A percentile compares a stretch with the other conserved stretches of the same genome.
Conservation (phyloP, 768 basidiomycete species). For the Mycena vitilis region DNA sequence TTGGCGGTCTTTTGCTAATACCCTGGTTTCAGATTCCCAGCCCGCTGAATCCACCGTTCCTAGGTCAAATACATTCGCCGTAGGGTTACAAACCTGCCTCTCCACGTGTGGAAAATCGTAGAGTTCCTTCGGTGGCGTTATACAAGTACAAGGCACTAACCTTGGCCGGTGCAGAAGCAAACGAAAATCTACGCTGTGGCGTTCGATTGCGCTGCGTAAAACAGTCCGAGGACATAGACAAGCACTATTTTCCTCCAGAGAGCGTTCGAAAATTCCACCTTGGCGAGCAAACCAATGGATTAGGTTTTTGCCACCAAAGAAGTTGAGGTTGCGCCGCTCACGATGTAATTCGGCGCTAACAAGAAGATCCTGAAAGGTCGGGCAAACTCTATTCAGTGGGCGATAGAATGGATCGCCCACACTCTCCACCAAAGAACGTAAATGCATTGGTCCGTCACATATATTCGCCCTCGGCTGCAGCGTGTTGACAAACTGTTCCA, state of each 20-base stretch:
- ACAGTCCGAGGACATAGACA: slow-evolving; percentile 24
- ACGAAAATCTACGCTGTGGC: slow-evolving; percentile 32
- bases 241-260: slow-evolving; percentile 16
- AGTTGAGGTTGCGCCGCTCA: not conserved
- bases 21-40: slow-evolving; percentile 12
- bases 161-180: slow-evolving; percentile 24
- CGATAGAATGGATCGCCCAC: slow-evolving; percentile 14
- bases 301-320: not conserved
- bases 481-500: not conserved
- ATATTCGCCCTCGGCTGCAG: not conserved
- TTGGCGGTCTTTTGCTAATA: slow-evolving; percentile 8
- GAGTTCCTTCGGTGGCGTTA: slow-evolving; percentile 27
- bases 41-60: slow-evolving; percentile 15
- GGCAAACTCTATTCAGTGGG: slow-evolving; percentile 8
- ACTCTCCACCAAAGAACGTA: slow-evolving; percentile 16
- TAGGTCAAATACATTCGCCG: slow-evolving; percentile 19
- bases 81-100: slow-evolving; percentile 26
- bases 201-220: slow-evolving; percentile 1
- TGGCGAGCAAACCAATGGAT: slow-evolving; percentile 19
- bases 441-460: slow-evolving; percentile 6
- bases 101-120: slow-evolving; percentile 27
- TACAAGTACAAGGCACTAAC: slow-evolving; percentile 19
- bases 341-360: slow-evolving; percentile 11
- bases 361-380: slow-evolving; percentile 20
- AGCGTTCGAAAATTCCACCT: slow-evolving; percentile 16